Evolutionary conservation across 805 yeast species (phyloP).

Genomic region (Novakomyces olei): DNA sequence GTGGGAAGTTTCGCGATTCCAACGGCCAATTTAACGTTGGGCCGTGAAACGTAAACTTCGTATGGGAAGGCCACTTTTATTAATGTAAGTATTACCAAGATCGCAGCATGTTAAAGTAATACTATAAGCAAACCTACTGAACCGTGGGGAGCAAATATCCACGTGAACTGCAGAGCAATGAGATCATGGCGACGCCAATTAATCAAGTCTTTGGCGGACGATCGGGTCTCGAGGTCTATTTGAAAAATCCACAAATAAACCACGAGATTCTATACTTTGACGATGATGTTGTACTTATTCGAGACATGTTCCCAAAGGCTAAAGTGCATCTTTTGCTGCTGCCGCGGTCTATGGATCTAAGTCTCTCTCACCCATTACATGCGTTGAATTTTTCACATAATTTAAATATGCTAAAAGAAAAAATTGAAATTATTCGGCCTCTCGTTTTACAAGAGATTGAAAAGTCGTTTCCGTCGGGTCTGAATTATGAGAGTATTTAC

Average conservation of each 20-base stretch:
- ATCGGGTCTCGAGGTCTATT: neutral
- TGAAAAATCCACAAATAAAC: conserved; percentile 5
- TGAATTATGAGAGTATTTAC: conserved; percentile 4
- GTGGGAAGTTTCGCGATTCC: too few species aligned
- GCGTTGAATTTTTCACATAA: conserved; percentile 15
- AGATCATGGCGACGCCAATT: too few species aligned
- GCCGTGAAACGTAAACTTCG: too few species aligned
- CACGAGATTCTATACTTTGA: conserved; percentile 2
- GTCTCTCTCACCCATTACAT: conserved; percentile 29
- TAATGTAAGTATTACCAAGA: too few species aligned
- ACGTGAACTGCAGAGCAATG: too few species aligned
- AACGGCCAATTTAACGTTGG: too few species aligned
- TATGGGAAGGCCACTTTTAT: too few species aligned
- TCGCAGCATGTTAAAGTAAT: too few species aligned
- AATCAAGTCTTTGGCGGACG: too few species aligned
- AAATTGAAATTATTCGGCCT: conserved; percentile 8
- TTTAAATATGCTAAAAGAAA: conserved; percentile 20
- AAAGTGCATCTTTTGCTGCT: conserved; percentile 35
- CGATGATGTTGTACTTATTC: conserved; percentile 19
- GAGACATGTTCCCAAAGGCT: conserved; percentile 45
- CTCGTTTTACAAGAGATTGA: conserved; percentile 8
- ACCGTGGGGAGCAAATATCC: too few species aligned
- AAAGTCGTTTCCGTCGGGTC: too few species aligned
- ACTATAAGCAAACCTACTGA: too few species aligned
- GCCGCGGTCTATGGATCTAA: conserved; percentile 25